A percentile compares a stretch with the other conserved stretches of the same genome.
Conservation (phyloP, 352 stramenopile genomes). For the Phytophthora litchii region DNA sequence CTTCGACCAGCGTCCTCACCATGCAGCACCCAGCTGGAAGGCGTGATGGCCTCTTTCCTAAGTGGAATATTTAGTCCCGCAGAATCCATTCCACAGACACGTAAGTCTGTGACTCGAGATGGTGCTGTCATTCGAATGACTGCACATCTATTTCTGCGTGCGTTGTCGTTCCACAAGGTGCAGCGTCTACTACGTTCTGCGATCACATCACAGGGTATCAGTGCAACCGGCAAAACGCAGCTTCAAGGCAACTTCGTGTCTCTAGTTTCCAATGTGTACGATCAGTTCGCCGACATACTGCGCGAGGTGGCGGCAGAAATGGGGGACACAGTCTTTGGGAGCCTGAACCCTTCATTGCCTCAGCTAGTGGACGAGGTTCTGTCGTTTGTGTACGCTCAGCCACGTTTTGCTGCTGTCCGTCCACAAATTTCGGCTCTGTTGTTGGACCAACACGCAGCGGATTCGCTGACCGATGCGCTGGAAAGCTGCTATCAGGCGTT, state of each 20-base stretch:
- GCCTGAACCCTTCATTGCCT: slow-evolving; percentile 1
- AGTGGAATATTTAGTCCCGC: slow-evolving; percentile 1
- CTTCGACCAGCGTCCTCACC: background rate
- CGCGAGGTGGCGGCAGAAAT: background rate
- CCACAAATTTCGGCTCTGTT: slow-evolving; percentile 8
- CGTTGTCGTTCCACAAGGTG: slow-evolving; percentile 8
- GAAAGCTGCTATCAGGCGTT: slow-evolving; percentile 13
- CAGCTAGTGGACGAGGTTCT: slow-evolving; percentile 39
- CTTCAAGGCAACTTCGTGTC: slow-evolving; percentile 16
- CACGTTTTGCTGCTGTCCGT: slow-evolving; percentile 13
- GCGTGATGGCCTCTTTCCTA: slow-evolving; percentile 12
- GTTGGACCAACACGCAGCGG: slow-evolving; percentile 1
- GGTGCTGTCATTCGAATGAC: background rate
- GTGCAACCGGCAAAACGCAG: background rate
- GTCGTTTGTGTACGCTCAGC: slow-evolving; percentile 27
- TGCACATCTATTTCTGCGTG: slow-evolving; percentile 22
- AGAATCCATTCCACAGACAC: background rate
- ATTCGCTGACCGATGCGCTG: slow-evolving; percentile 8
- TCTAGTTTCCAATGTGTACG: slow-evolving; percentile 28
- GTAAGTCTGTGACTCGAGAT: background rate
- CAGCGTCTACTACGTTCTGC: slow-evolving; percentile 11
- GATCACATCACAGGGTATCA: background rate
- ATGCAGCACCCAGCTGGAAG: background rate
- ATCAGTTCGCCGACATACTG: slow-evolving; percentile 13
- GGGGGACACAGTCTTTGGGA: background rate